Evolutionary conservation across 345 rosid species (phyloP).

Genomic region (Fremontodendron californicum): DNA sequence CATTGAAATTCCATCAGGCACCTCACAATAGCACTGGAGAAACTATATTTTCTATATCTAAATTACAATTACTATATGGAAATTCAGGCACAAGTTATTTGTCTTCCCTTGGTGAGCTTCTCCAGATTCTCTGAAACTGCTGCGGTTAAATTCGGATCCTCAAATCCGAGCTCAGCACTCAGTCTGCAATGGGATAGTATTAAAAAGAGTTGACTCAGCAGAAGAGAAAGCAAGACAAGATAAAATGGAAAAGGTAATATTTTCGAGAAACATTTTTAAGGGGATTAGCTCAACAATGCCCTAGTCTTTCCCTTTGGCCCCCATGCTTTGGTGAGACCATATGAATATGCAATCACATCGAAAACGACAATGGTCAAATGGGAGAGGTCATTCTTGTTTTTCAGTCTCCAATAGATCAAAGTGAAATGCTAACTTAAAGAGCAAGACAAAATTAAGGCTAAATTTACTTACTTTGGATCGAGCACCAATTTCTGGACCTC

Average conservation of each 20-base stretch:
- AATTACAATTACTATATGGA: conserved; percentile 35
- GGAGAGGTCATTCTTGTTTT: not conserved
- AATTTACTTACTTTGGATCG: conserved; percentile 77
- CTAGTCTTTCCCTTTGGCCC: not conserved
- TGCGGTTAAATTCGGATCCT: conserved; percentile 80
- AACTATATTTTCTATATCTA: conserved; percentile 10
- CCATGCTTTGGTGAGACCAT: not conserved
- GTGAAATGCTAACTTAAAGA: not conserved
- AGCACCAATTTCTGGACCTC: conserved; percentile 93
- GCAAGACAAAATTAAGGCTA: not conserved
- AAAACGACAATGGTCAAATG: not conserved
- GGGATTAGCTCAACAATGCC: not conserved
- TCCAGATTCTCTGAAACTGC: conserved; percentile 77
- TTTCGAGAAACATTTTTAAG: not conserved
- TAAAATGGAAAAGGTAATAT: not conserved
- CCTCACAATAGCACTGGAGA: not conserved
- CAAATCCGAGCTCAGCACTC: conserved; percentile 73
- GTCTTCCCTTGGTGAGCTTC: conserved; percentile 48
- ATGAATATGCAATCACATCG: not conserved
- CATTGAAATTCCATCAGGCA: conserved; percentile 13
- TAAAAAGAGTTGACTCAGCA: not conserved
- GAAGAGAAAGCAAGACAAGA: not conserved
- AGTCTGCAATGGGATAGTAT: conserved; percentile 40
- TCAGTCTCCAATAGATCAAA: not conserved
- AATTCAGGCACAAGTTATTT: conserved; percentile 55